A percentile compares a stretch with the other conserved stretches of the same genome.
These are phyloP conservation scores for Xylaria sp. DNA, from an alignment of 2,329 filamentous ascomycete species.

Conservation along the genomic window DNA sequence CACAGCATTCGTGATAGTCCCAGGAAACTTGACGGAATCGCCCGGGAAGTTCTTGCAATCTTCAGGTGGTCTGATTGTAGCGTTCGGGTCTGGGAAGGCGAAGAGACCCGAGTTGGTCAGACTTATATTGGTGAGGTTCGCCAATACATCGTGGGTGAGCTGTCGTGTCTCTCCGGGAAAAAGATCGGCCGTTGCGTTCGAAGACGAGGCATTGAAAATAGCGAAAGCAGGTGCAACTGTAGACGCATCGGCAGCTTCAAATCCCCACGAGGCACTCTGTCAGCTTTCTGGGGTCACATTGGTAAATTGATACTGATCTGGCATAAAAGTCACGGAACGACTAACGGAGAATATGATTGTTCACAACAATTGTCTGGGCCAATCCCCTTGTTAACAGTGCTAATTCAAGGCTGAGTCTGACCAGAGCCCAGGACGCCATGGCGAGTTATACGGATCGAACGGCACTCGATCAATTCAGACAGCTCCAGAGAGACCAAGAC, in stretches of 20 bases:
- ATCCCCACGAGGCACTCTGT: constrained; percentile 28
- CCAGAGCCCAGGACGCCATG: constrained; percentile 37
- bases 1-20: constrained; percentile 39
- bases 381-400: constrained; percentile 28
- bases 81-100: constrained; percentile 39
- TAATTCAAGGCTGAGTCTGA: constrained; percentile 35
- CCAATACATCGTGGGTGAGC: constrained; percentile 42
- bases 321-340: constrained; percentile 34
- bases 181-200: constrained; percentile 44
- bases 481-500: constrained; percentile 23
- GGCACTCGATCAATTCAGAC: constrained; percentile 22
- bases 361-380: constrained; percentile 44
- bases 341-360: constrained; percentile 44
- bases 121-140: constrained; percentile 43
- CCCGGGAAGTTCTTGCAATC: constrained; percentile 45
- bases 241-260: constrained; percentile 42
- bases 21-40: constrained; percentile 43
- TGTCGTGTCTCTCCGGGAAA: constrained; percentile 44
- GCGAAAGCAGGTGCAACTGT: constrained; percentile 43
- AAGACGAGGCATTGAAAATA: constrained; percentile 40
- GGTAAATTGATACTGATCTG: neutral
- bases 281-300: constrained; percentile 30
- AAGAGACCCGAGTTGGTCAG: constrained; percentile 43
- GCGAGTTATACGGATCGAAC: constrained; percentile 28
- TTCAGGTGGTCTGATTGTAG: constrained; percentile 37